Base-by-base conservation (phyloP, 495 filamentous ascomycete genomes). In the Penicillium arizonense region DNA sequence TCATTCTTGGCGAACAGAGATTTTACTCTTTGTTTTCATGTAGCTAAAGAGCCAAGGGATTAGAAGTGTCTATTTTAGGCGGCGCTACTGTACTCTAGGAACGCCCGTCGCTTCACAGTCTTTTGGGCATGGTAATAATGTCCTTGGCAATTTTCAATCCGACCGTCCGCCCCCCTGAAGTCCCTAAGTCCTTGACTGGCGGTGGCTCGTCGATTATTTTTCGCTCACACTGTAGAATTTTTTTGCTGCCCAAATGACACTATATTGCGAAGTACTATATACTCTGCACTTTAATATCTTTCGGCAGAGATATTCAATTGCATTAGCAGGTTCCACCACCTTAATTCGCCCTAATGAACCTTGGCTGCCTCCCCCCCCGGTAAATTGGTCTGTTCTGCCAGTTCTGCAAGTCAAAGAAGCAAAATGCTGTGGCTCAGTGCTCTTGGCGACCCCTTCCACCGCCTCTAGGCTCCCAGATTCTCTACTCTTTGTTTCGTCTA, bases 321-420 rank as follows among this genome's bases (percentile, higher is more conserved):
- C 55, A 55, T 61, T 51, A 52, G 11, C 55, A 49, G 58, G 58
- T 55, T 58, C 58, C 59, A 62, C 59, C 56, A 62, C 48, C 59
- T 62, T 62, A 62, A 41, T 55, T 62, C 48, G 16, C 34, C 44
- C 44, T 42, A 34, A 12, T 36, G 23, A 3, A 13, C 21, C 10
- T 12, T 28, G 10, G 18, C 10, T 0, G 5, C 5, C 7, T 5
- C 1, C 7, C 28, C 1, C 4, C 20, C 21, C 4, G 28, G 1
- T 13, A n/a, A 13, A 36, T 32, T 28, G 14, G 20, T 12, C 44
- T 30, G 28, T 30, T 30, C 5, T 30, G 28, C 28, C 3, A 30
- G 28, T 30, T 30, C 28, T 30, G 28, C 12, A 23, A 50, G 47
- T 18, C 36, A 52, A 42, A 33, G 11, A 44, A 44, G 28, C 28